Conservation (phyloP, 2,329 filamentous ascomycete species). For the Colletotrichum orchidophilum region DNA sequence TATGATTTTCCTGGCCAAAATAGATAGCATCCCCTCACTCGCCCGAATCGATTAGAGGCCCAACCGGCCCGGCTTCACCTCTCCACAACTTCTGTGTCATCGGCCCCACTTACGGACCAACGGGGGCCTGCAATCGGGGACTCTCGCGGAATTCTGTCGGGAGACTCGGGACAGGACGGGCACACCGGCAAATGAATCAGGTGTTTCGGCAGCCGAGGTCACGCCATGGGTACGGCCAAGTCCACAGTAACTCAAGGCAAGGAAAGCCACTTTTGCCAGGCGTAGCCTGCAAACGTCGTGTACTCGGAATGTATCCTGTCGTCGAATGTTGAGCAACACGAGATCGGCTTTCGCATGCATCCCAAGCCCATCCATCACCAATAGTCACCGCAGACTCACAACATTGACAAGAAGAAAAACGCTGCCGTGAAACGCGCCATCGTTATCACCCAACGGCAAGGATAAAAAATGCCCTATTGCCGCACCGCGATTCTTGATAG, state of each 20-base stretch:
- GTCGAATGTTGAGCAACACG: background rate
- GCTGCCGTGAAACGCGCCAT: background rate
- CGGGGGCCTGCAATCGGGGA: background rate
- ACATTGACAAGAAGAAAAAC: background rate
- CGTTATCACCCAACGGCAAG: background rate
- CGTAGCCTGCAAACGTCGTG: background rate
- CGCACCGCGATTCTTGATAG: background rate
- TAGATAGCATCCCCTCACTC: too few relatives aligned
- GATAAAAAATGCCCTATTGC: background rate
- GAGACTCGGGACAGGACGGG: background rate
- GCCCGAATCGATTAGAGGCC: background rate
- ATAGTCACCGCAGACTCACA: background rate
- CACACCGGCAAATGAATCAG: background rate
- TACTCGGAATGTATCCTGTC: background rate
- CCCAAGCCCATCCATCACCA: background rate
- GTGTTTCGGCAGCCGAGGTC: background rate
- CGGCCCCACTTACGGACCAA: conserved; percentile 9
- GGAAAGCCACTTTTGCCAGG: background rate
- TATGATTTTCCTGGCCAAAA: too few relatives aligned
- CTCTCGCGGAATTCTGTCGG: background rate
- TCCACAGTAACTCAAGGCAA: background rate
- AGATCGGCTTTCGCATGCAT: background rate
- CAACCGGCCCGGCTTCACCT: background rate
- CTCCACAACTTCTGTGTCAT: background rate
- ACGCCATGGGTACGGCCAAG: background rate